Conservation (phyloP, 2,329 filamentous ascomycete genomes). For the Furcasterigmium sp. region DNA sequence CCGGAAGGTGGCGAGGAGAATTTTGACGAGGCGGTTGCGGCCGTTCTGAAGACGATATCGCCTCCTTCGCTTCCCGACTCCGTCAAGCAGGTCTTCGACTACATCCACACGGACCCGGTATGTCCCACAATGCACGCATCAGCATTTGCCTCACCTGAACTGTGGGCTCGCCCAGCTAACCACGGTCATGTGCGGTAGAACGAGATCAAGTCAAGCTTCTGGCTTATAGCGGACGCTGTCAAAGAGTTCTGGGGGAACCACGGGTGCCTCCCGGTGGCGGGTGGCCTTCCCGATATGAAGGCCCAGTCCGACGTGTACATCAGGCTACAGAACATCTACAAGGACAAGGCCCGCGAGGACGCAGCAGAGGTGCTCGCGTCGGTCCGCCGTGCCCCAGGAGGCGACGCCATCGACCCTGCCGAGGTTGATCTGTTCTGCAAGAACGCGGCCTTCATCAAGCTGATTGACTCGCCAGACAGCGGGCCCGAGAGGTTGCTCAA, state of each 20-base stretch:
- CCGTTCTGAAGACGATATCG: constrained; percentile 83
- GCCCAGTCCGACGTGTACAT: constrained; percentile 88
- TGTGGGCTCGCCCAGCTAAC: neutral
- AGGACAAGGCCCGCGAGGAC: constrained; percentile 76
- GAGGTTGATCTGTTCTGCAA: constrained; percentile 94
- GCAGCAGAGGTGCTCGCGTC: constrained; percentile 65
- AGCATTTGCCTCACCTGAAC: too few relatives aligned
- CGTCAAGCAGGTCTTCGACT: constrained; percentile 73
- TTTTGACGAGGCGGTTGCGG: constrained; percentile 84
- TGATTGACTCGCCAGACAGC: constrained; percentile 57
- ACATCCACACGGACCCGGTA: constrained; percentile 47
- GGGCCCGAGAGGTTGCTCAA: constrained; percentile 43
- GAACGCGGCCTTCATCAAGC: constrained; percentile 86
- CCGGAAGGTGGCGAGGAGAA: constrained; percentile 92
- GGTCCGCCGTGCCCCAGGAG: constrained; percentile 49
- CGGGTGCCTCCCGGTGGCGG: constrained; percentile 72
- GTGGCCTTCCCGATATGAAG: constrained; percentile 95
- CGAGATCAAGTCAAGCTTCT: constrained; percentile 63
- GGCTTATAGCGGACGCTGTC: constrained; percentile 81
- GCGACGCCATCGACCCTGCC: constrained; percentile 53
- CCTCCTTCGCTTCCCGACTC: constrained; percentile 61
- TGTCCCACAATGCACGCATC: too few relatives aligned
- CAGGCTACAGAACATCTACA: constrained; percentile 87
- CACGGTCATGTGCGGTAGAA: constrained; percentile 18
- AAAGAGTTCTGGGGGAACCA: constrained; percentile 71